phyloP scores from a whole-genome alignment of 2,329 filamentous ascomycete species.

The Elsinoe ampelina region DNA sequence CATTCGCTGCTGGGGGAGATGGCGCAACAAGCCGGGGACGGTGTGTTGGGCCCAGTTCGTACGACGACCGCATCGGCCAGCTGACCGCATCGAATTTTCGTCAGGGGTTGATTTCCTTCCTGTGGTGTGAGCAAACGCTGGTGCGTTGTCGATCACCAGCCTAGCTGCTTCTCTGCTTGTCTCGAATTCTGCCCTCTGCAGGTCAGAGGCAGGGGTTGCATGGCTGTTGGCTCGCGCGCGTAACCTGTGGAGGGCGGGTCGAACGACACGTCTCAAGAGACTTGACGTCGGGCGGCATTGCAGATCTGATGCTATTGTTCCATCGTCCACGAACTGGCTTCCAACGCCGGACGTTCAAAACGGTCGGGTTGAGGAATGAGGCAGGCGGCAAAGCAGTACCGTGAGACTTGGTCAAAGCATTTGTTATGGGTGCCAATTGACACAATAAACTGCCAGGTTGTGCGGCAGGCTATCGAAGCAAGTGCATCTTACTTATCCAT shows the following conservation, averaged over 20 bases:
- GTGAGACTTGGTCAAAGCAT: not conserved
- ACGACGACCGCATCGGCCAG: slow-evolving; percentile 6
- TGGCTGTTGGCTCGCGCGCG: slow-evolving; percentile 1
- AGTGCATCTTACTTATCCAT: not conserved
- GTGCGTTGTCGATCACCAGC: slow-evolving; percentile 6
- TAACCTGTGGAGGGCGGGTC: not conserved
- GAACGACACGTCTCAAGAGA: not conserved
- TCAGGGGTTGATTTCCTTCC: not conserved
- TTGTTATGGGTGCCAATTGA: not conserved
- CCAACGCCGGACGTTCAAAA: not conserved
- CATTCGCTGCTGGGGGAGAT: not conserved
- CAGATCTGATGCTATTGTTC: not conserved
- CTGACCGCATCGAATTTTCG: slow-evolving; percentile 11
- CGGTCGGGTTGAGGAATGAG: not conserved
- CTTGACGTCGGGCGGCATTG: slow-evolving; percentile 10
- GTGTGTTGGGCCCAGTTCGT: not conserved
- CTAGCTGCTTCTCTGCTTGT: slow-evolving; percentile 1
- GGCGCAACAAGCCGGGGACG: not conserved
- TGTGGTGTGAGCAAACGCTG: slow-evolving; percentile 2
- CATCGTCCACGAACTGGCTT: not conserved
- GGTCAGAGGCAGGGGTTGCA: slow-evolving; percentile 6
- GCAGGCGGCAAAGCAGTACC: not conserved
- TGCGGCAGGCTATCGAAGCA: not conserved
- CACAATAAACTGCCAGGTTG: not conserved
- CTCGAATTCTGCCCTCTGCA: slow-evolving; percentile 1